Conservation (phyloP, 495 filamentous ascomycete species). For the Extremus antarcticus region DNA sequence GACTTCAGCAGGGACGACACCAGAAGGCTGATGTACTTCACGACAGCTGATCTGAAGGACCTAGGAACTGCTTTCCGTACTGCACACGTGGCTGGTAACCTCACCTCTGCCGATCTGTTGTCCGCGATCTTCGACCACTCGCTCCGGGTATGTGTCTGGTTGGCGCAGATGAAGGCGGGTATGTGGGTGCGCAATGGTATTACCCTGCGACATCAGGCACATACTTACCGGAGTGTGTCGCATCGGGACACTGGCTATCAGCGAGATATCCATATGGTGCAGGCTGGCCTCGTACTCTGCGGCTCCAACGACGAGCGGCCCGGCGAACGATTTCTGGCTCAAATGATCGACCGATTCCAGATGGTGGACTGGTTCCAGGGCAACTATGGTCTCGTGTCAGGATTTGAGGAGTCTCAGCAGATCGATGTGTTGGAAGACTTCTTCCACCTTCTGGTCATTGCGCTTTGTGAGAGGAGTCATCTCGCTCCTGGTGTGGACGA, state of each 20-base stretch:
- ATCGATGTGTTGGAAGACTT: constrained; percentile 93
- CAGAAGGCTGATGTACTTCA: constrained; percentile 52
- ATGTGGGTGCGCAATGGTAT: constrained; percentile 99
- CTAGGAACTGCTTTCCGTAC: constrained; percentile 34
- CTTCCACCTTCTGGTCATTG: constrained; percentile 80
- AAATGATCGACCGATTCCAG: constrained; percentile 82
- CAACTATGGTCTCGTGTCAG: constrained; percentile 54
- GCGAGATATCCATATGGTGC: constrained; percentile 87
- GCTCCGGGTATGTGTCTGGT: constrained; percentile 84
- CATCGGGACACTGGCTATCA: constrained; percentile 87
- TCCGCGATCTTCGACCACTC: constrained; percentile 88
- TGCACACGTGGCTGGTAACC: constrained; percentile 35
- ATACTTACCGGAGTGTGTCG: constrained; percentile 76
- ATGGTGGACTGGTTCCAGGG: constrained; percentile 84
- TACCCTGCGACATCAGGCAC: constrained; percentile 87
- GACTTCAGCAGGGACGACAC: constrained; percentile 57
- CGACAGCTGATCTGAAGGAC: constrained; percentile 45
- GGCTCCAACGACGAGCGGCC: constrained; percentile 50
- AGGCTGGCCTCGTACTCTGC: constrained; percentile 80
- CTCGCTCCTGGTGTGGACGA: constrained; percentile 63
- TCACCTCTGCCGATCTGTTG: constrained; percentile 60
- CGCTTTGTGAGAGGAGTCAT: constrained; percentile 76
- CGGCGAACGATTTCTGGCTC: constrained; percentile 54
- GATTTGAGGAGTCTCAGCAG: constrained; percentile 73
- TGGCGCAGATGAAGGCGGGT: constrained; percentile 92